Evolutionary conservation across 2,329 filamentous ascomycete genomes (phyloP).

Genomic region (Amesomyces nigricolor): DNA sequence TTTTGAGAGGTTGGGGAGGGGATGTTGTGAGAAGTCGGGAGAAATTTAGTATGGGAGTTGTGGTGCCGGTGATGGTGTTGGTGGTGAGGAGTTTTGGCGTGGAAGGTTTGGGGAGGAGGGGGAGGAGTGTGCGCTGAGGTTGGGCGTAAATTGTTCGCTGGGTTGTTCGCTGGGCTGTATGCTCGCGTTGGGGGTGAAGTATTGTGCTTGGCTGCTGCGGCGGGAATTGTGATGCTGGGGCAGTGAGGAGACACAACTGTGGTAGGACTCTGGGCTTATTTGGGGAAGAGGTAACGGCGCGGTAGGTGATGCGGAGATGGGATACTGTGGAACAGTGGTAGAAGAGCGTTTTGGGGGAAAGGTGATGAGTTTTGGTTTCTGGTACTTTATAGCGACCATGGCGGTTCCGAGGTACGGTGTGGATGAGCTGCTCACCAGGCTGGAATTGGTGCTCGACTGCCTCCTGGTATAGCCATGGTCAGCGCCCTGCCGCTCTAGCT

Average conservation of each 20-base stretch:
- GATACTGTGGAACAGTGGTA: background rate
- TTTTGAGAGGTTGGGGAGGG: background rate
- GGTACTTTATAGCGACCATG: background rate
- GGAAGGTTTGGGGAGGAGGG: background rate
- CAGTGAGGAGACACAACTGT: too few species aligned
- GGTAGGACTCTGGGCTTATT: too few species aligned
- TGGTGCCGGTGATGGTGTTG: background rate
- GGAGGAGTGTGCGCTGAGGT: background rate
- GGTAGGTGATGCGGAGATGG: background rate
- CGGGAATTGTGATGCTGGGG: too few species aligned
- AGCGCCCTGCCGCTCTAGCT: too few species aligned
- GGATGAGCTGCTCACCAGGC: background rate
- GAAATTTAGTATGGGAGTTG: background rate
- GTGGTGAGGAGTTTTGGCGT: background rate
- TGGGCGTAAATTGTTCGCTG: too few species aligned
- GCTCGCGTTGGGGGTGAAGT: too few species aligned
- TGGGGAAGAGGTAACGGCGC: background rate
- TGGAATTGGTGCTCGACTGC: background rate
- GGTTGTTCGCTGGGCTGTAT: too few species aligned
- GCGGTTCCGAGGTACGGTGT: background rate
- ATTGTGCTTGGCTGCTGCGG: too few species aligned
- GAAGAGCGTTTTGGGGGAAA: background rate
- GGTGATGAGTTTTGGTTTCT: conserved; percentile 1
- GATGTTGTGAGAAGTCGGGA: background rate
- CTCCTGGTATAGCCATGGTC: too few species aligned